Conservation (phyloP, 805 yeast species). For the Candida sphagnicola region DNA sequence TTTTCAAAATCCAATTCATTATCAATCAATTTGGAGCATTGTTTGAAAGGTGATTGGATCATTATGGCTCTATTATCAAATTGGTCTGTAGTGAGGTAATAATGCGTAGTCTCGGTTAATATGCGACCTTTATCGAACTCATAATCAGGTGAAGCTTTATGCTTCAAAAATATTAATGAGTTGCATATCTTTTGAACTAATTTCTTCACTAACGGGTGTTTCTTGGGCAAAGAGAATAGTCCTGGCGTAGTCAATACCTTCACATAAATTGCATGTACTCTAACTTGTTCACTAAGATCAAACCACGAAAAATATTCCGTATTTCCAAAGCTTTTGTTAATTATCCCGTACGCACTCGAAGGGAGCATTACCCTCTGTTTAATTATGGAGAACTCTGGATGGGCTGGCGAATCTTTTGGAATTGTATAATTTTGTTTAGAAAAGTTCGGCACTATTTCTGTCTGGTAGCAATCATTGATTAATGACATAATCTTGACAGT, state of each 20-base stretch:
- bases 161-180: conserved; percentile 21
- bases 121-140: conserved; percentile 11
- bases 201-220: conserved; percentile 24
- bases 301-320: conserved; percentile 39
- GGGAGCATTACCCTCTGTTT: conserved; percentile 15
- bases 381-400: conserved; percentile 21
- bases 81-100: conserved; percentile 17
- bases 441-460: conserved; percentile 23
- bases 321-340: conserved; percentile 2
- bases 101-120: conserved; percentile 22
- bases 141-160: conserved; percentile 9
- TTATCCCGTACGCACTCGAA: conserved; percentile 17
- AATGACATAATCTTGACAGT: conserved; percentile 31
- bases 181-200: conserved; percentile 16
- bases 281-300: conserved; percentile 49
- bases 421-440: conserved; percentile 17
- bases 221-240: conserved; percentile 32
- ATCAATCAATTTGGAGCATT: conserved; percentile 15
- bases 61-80: conserved; percentile 31
- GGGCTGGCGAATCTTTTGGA: conserved; percentile 22
- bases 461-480: conserved; percentile 22
- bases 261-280: conserved; percentile 32
- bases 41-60: conserved; percentile 27
- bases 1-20: conserved; percentile 24
- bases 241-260: conserved; percentile 29